phyloP scores from a whole-genome alignment of 352 stramenopile species.

The Phytophthora kernoviae region DNA sequence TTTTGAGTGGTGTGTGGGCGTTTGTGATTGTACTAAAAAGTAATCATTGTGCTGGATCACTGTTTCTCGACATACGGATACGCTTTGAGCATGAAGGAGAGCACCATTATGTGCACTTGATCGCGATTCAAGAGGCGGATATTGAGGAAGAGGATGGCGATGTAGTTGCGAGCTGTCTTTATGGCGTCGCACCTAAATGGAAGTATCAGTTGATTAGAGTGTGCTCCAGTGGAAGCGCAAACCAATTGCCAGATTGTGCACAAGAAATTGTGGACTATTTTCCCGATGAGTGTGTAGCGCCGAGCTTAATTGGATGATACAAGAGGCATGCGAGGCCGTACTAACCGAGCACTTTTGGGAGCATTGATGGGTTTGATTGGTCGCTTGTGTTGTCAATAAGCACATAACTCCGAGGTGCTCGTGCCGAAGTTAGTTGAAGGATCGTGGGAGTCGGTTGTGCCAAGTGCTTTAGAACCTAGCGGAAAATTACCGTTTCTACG shows the following conservation, averaged over 20 bases:
- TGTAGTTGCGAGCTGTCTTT: conserved; percentile 20
- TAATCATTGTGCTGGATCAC: conserved; percentile 13
- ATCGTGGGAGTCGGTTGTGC: conserved; percentile 15
- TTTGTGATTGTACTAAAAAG: conserved; percentile 23
- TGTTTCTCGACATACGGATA: conserved; percentile 28
- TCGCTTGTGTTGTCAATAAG: conserved; percentile 14
- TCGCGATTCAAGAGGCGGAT: conserved; percentile 14
- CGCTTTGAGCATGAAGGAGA: conserved; percentile 25
- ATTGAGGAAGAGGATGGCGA: conserved; percentile 14
- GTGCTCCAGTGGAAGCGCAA: conserved; percentile 6
- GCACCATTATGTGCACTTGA: conserved; percentile 24
- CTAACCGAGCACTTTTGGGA: conserved; percentile 19
- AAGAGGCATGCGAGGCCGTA: conserved; percentile 16
- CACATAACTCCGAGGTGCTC: not conserved
- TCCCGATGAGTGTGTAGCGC: conserved; percentile 9
- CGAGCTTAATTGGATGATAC: conserved; percentile 24
- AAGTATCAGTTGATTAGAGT: conserved; percentile 25
- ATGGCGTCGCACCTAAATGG: conserved; percentile 24
- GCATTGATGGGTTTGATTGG: conserved; percentile 15
- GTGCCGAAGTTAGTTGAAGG: conserved; percentile 23
- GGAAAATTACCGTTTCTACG: conserved; percentile 6
- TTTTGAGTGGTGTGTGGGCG: conserved; percentile 19
- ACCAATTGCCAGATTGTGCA: conserved; percentile 3
- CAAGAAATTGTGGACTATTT: conserved; percentile 17
- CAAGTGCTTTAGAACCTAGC: conserved; percentile 23